A percentile compares a stretch with the other conserved stretches of the same genome.
phyloP scores from a whole-genome alignment of 805 yeast genomes.

The Cyberlindnera nakhonratchasimensis region DNA sequence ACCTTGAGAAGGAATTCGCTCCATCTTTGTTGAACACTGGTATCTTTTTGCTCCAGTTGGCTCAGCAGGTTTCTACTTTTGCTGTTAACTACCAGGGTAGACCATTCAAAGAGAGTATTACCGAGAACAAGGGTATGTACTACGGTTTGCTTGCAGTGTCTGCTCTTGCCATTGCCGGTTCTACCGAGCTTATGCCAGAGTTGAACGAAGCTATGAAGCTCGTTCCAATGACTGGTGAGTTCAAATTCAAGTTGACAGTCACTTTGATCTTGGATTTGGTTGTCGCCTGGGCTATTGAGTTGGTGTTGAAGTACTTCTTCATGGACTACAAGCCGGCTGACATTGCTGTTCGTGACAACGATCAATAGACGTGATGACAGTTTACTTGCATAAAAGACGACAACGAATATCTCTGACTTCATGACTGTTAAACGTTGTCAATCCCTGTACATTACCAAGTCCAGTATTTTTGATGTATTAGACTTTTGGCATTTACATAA shows the following conservation, averaged over 20 bases:
- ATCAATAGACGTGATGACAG: conserved; percentile 1
- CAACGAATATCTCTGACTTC: neutral
- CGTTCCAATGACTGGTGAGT: conserved; percentile 74
- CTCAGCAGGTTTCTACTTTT: conserved; percentile 96
- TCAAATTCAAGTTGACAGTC: conserved; percentile 73
- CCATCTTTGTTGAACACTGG: conserved; percentile 96
- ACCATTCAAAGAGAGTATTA: conserved; percentile 90
- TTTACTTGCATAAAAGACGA: neutral
- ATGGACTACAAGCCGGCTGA: conserved; percentile 92
- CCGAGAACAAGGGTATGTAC: conserved; percentile 94
- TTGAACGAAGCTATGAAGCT: conserved; percentile 87
- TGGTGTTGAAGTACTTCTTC: conserved; percentile 76
- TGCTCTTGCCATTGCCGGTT: conserved; percentile 80
- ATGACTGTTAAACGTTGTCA: too few species aligned
- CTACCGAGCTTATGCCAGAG: conserved; percentile 94
- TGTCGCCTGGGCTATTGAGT: conserved; percentile 73
- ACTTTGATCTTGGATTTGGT: conserved; percentile 74
- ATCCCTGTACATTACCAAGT: conserved; percentile 1
- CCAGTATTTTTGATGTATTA: neutral
- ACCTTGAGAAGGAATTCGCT: conserved; percentile 79
- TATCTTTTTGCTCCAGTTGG: conserved; percentile 87
- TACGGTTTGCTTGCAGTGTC: conserved; percentile 92
- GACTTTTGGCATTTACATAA: neutral
- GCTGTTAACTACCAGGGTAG: conserved; percentile 97
- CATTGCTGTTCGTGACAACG: conserved; percentile 52